Evolutionary conservation across 2,329 filamentous ascomycete genomes (phyloP).

Genomic region (Monilinia fructigena): DNA sequence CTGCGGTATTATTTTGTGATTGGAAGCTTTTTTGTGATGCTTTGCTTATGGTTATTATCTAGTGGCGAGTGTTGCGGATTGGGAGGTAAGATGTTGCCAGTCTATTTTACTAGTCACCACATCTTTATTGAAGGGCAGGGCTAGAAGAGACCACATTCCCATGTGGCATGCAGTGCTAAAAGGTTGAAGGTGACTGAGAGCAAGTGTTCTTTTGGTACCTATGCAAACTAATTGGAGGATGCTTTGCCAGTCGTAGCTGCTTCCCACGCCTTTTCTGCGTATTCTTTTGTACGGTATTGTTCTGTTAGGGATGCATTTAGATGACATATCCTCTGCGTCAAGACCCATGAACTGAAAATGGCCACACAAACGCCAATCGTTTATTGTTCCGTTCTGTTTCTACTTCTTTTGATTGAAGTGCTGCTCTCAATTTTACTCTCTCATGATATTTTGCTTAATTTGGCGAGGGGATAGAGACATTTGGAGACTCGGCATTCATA

Average conservation of each 20-base stretch:
- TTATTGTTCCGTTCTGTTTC: too few relatives aligned
- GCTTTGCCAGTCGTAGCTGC: not conserved
- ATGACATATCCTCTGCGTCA: too few relatives aligned
- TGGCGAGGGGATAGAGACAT: too few relatives aligned
- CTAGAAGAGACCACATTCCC: not conserved
- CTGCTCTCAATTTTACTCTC: too few relatives aligned
- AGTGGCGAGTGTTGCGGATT: not conserved
- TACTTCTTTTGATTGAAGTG: too few relatives aligned
- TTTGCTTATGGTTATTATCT: not conserved
- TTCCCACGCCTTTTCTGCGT: not conserved
- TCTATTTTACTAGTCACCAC: not conserved
- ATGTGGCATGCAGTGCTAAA: not conserved
- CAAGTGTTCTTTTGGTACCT: not conserved
- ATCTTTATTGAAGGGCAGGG: not conserved
- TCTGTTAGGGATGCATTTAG: not conserved
- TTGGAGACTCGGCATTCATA: too few relatives aligned
- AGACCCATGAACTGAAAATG: too few relatives aligned
- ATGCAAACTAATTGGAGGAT: not conserved
- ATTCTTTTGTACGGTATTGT: not conserved
- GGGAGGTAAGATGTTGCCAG: fast-evolving
- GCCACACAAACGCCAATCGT: too few relatives aligned
- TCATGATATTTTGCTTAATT: too few relatives aligned
- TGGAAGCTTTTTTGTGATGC: not conserved
- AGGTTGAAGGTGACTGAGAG: not conserved
- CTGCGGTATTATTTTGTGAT: not conserved